Base-by-base conservation (phyloP, 2,329 filamentous ascomycete genomes). In the Tolypocladium inflatum region DNA sequence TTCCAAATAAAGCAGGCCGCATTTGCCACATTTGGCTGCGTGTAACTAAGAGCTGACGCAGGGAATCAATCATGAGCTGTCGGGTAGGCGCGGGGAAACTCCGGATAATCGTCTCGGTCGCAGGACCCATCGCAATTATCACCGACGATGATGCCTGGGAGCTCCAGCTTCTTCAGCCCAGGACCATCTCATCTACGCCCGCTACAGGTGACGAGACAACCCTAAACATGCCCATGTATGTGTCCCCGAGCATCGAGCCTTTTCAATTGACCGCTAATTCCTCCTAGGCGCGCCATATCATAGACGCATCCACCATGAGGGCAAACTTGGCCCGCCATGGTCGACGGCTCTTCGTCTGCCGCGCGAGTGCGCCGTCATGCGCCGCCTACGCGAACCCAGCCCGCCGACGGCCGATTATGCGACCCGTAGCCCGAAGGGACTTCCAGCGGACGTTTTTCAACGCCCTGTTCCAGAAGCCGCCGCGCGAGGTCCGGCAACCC, bases 401-500 rank as follows among this genome's bases (percentile, higher is more conserved):
- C 42, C 70, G 68, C 45, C 68, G 66, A 61, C 60, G 67, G 51
- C 64, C 64, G 38, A 42, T 68, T 39, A 42, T 61, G n/a, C 64
- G 63, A 45, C 63, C 69, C 13, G 59, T 63, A 19, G 59, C 61
- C 37, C 63, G 65, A 39, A 58, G 60, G 33, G 59, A 50, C 17
- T 67, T 65, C 30, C 62, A 65, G 39, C 65, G 75, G 54, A 80
- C 80, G 4, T 84, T 92, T 59, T 79, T 91, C 65, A 66, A 69
- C 42, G 79, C 80, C 33, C 74, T 91, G 53, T 81, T 89, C 63
- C 69, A 78, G 61, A 84, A 85, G 64, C 74, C 83, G 4, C 80
- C 84, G 21, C 78, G 83, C 59, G 75, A 81, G 58, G 72, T 85
- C 50, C 86, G 84, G 69, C 78, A 83, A 26, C 78, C 85, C 55